phyloP scores from a whole-genome alignment of 495 filamentous ascomycete species.

The Articulospora tetracladia region DNA sequence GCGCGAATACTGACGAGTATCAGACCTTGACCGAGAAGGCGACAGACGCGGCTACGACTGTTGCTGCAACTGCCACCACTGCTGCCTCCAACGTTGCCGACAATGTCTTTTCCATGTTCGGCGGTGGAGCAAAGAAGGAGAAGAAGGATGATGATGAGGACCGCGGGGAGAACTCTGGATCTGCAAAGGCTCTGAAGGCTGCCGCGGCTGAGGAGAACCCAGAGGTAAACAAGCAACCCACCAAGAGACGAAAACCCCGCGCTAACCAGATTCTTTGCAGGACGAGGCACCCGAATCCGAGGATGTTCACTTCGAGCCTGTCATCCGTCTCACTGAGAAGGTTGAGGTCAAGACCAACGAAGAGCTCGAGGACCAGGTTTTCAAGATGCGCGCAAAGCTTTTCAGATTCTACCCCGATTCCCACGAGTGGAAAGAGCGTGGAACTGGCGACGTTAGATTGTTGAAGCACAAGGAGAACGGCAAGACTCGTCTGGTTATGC shows the following conservation, averaged over 20 bases:
- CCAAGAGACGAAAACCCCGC: not conserved
- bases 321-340: constrained; percentile 91
- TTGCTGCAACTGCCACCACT: constrained; percentile 40
- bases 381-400: constrained; percentile 99
- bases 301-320: constrained; percentile 95
- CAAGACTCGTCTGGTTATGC: constrained; percentile 98
- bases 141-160: constrained; percentile 71
- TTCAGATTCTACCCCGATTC: constrained; percentile 92
- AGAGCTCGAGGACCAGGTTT: constrained; percentile 92
- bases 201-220: constrained; percentile 48
- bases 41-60: constrained; percentile 33
- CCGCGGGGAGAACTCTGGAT: constrained; percentile 76
- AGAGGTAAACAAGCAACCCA: constrained; percentile 18
- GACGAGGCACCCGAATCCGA: constrained; percentile 77
- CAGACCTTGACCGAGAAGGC: constrained; percentile 37
- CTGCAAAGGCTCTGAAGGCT: constrained; percentile 79
- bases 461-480: constrained; percentile 98
- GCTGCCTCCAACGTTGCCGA: constrained; percentile 57
- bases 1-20: not conserved
- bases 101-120: constrained; percentile 96
- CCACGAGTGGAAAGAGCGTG: constrained; percentile 98
- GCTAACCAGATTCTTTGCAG: constrained; percentile 28
- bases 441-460: constrained; percentile 91
- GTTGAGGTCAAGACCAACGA: constrained; percentile 97
- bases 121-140: constrained; percentile 84